Conservation (phyloP, 306 rosid genomes). For the Inga oerstediana region DNA sequence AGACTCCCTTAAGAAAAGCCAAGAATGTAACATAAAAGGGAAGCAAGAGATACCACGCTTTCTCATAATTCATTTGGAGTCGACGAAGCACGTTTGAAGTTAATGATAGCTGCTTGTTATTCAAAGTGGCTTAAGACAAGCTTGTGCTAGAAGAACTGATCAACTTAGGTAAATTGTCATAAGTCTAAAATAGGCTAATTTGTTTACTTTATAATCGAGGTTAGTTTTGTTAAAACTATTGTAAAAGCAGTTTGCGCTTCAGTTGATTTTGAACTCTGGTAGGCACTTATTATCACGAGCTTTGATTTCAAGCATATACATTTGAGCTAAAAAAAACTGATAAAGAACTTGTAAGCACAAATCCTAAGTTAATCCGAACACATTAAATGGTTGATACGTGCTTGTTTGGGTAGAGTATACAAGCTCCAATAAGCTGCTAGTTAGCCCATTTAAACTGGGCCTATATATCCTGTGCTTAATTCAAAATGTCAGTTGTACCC, state of each 20-base stretch:
- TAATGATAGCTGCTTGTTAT: background rate
- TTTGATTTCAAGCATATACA: background rate
- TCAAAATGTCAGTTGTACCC: background rate
- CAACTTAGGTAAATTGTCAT: background rate
- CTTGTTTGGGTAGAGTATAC: background rate
- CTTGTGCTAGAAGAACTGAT: background rate
- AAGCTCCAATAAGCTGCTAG: background rate
- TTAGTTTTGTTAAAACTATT: background rate
- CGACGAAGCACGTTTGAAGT: background rate
- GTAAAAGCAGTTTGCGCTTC: background rate
- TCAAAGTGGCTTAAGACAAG: background rate
- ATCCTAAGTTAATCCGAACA: background rate
- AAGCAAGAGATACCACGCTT: background rate
- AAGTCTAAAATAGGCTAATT: background rate
- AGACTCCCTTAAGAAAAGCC: background rate
- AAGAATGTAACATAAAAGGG: background rate
- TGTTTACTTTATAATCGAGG: background rate
- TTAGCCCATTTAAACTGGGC: background rate
- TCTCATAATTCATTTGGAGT: background rate
- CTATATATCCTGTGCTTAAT: background rate
- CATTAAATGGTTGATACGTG: background rate
- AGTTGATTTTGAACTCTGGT: background rate
- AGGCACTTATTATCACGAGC: background rate
- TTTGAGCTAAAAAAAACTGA: background rate
- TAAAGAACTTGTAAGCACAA: background rate